Evolutionary conservation across 2,329 filamentous ascomycete species (phyloP).

Genomic region (Claviceps lovelessii): DNA sequence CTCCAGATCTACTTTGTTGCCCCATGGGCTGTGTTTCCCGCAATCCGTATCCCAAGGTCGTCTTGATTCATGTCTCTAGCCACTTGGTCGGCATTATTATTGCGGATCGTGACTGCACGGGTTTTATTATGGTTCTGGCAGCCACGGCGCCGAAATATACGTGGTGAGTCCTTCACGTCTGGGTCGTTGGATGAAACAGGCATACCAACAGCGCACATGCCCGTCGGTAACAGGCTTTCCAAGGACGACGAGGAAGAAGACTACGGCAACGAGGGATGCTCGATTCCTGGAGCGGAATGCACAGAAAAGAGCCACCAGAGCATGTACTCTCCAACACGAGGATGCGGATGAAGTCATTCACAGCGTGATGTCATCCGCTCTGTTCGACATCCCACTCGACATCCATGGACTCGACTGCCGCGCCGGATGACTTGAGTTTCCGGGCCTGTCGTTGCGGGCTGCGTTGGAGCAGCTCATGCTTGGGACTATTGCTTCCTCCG

Average conservation of each 20-base stretch:
- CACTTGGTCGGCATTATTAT: no score
- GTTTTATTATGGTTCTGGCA: neutral
- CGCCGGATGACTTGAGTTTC: neutral
- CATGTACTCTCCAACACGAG: neutral
- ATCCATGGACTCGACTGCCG: neutral
- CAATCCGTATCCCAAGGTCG: no score
- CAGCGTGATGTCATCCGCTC: neutral
- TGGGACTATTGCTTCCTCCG: neutral
- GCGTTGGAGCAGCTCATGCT: neutral
- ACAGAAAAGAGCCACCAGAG: neutral
- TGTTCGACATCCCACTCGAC: neutral
- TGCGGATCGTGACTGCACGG: no score
- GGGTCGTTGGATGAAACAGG: neutral
- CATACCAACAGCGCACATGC: neutral
- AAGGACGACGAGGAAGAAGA: neutral
- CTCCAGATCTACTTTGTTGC: no score
- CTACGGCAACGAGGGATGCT: neutral
- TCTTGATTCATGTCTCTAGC: no score
- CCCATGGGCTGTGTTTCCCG: no score
- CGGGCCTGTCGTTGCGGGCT: neutral
- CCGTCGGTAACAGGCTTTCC: neutral
- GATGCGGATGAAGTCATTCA: neutral
- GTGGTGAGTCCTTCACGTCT: neutral
- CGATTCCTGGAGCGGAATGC: neutral
- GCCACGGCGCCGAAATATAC: neutral